Percentiles rank a stretch among this genome's conserved stretches.
These are phyloP conservation scores for Penicillium salamii DNA, from an alignment of 495 filamentous ascomycete genomes.

Conservation along the genomic window DNA sequence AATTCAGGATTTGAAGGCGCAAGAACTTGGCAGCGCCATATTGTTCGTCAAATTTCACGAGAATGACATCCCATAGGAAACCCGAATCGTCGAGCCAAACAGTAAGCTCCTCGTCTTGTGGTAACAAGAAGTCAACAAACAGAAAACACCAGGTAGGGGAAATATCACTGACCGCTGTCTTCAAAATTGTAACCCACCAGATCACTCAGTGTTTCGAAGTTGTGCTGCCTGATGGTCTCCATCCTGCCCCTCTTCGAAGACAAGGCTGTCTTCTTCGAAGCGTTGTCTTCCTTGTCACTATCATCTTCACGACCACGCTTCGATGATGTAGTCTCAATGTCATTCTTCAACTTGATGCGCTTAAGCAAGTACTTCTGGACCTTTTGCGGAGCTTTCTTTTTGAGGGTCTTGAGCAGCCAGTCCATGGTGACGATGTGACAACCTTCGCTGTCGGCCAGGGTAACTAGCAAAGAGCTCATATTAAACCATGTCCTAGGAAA, in stretches of 20 bases:
- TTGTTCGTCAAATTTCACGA: background rate
- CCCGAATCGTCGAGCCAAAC: conserved; percentile 6
- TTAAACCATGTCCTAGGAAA: background rate
- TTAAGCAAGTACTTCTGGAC: background rate
- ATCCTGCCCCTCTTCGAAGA: too few species aligned
- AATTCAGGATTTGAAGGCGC: background rate
- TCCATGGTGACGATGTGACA: conserved; percentile 8
- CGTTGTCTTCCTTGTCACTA: background rate
- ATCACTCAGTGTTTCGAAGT: too few species aligned
- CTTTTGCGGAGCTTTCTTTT: background rate
- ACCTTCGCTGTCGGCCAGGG: background rate
- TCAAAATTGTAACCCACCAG: conserved; percentile 3
- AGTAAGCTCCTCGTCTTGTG: background rate
- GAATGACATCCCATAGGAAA: conserved; percentile 9
- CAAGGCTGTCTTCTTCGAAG: too few species aligned
- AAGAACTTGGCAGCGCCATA: background rate
- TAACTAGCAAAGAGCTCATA: background rate
- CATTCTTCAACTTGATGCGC: too few species aligned
- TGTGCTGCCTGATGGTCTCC: too few species aligned
- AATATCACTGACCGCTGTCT: background rate
- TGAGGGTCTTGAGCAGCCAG: conserved; percentile 6
- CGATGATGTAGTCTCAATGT: background rate
- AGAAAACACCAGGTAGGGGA: background rate
- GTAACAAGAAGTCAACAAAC: background rate
- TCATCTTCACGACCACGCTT: background rate